Evolutionary conservation across 2,329 filamentous ascomycete genomes (phyloP).

Genomic region (Blumeria hordei): DNA sequence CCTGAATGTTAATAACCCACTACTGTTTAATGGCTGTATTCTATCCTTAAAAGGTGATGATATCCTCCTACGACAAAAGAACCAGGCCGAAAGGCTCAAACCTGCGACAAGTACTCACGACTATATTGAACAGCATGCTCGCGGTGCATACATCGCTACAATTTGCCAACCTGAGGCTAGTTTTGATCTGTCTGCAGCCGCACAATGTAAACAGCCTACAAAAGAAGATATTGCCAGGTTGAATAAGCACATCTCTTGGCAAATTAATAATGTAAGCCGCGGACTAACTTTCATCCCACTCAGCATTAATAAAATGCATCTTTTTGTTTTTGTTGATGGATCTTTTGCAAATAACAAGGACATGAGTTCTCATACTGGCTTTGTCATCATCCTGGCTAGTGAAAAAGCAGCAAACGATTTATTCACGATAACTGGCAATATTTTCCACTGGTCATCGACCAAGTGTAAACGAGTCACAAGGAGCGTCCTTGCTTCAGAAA

Average conservation of each 20-base stretch:
- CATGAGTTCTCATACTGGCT: neutral
- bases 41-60: neutral
- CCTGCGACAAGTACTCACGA: neutral
- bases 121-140: neutral
- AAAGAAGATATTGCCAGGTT: neutral
- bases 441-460: neutral
- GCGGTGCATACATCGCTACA: neutral
- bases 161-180: too few relatives aligned
- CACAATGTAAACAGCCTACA: neutral
- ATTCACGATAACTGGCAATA: neutral
- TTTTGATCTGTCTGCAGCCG: neutral
- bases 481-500: too few relatives aligned
- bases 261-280: neutral
- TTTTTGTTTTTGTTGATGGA: neutral
- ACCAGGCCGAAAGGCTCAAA: neutral
- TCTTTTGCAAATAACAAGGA: neutral
- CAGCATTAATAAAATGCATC: neutral
- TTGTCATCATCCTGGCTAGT: neutral
- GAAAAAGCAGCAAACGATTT: neutral
- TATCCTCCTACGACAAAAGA: neutral
- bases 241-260: neutral
- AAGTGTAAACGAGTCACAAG: too few relatives aligned
- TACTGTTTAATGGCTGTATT: neutral
- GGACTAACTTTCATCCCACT: neutral
- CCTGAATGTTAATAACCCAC: neutral